A percentile compares a stretch with the other conserved stretches of the same genome.
These are phyloP conservation scores for Apiosordaria backusii DNA, from an alignment of 495 filamentous ascomycete genomes.

Conservation along the genomic window DNA sequence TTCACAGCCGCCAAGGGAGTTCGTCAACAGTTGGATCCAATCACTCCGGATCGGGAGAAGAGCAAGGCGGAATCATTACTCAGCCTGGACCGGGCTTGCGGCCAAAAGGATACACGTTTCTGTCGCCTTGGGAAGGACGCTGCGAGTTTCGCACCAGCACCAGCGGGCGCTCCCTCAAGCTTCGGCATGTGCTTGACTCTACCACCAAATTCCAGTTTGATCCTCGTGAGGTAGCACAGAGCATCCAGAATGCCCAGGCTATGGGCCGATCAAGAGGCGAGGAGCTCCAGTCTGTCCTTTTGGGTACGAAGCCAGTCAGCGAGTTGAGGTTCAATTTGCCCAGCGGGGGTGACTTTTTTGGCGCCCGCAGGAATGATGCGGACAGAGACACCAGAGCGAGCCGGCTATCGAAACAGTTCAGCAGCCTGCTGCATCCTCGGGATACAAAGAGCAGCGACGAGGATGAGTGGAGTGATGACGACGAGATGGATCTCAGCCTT, in stretches of 20 bases:
- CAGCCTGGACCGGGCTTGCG: constrained; percentile 44
- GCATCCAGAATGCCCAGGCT: constrained; percentile 31
- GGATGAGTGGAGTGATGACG: constrained; percentile 28
- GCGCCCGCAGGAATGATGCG: constrained; percentile 20
- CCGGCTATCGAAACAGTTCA: constrained; percentile 40
- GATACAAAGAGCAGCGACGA: constrained; percentile 28
- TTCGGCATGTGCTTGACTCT: constrained; percentile 62
- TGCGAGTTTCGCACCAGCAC: constrained; percentile 79
- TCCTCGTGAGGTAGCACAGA: constrained; percentile 39
- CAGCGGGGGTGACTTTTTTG: constrained; percentile 31
- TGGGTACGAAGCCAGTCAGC: constrained; percentile 57
- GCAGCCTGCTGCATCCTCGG: constrained; percentile 27
- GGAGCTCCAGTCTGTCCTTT: constrained; percentile 24
- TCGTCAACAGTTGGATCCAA: constrained; percentile 35
- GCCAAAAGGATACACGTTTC: constrained; percentile 59
- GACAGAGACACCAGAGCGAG: constrained; percentile 16
- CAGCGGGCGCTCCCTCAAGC: constrained; percentile 70
- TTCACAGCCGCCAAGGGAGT: constrained; percentile 36
- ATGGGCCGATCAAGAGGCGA: constrained; percentile 30
- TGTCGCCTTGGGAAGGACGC: constrained; percentile 78
- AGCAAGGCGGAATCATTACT: constrained; percentile 30
- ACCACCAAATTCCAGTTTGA: constrained; percentile 35
- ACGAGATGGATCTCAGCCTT: constrained; percentile 63
- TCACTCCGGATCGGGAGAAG: constrained; percentile 29
- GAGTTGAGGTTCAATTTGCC: constrained; percentile 89